phyloP scores from a whole-genome alignment of 345 rosid genomes.

The Crucihimalaya himalaica region DNA sequence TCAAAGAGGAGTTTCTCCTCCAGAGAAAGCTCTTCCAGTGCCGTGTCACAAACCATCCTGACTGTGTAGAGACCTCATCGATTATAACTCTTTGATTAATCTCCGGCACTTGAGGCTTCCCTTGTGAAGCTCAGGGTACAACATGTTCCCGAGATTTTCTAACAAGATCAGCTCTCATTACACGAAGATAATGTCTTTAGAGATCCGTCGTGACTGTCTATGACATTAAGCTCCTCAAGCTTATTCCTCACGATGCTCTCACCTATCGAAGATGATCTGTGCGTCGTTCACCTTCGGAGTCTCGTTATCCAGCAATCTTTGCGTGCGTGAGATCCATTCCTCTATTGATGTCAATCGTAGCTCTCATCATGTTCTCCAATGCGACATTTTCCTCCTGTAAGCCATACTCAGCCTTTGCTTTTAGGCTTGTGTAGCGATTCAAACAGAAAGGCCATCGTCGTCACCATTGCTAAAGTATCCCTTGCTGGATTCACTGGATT shows the following conservation, averaged over 20 bases:
- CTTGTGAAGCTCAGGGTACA: constrained; percentile 96
- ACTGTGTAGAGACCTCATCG: constrained; percentile 92
- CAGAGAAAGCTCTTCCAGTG: constrained; percentile 81
- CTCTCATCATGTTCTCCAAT: constrained; percentile 96
- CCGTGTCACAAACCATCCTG: constrained; percentile 86
- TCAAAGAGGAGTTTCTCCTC: constrained; percentile 92
- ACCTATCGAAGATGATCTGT: constrained; percentile 74
- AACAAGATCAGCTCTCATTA: constrained; percentile 97
- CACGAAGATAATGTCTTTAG: constrained; percentile 84
- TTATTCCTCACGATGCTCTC: constrained; percentile 81
- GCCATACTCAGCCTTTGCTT: constrained; percentile 91
- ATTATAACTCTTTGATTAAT: constrained; percentile 91
- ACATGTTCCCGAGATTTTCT: constrained; percentile 98
- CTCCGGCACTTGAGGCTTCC: constrained; percentile 89
- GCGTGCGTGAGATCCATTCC: constrained; percentile 99
- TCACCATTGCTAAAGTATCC: constrained; percentile 90
- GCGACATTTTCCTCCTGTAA: constrained; percentile 91
- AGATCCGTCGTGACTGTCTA: constrained; percentile 83
- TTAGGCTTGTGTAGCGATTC: constrained; percentile 83
- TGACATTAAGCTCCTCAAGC: constrained; percentile 79
- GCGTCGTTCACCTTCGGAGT: constrained; percentile 74
- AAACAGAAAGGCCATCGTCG: constrained; percentile 75
- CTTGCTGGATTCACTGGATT: constrained; percentile 92
- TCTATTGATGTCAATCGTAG: constrained; percentile 85
- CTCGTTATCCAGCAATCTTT: constrained; percentile 94